phyloP scores from a whole-genome alignment of 345 rosid species.

The Cardamine chenopodiifolia region DNA sequence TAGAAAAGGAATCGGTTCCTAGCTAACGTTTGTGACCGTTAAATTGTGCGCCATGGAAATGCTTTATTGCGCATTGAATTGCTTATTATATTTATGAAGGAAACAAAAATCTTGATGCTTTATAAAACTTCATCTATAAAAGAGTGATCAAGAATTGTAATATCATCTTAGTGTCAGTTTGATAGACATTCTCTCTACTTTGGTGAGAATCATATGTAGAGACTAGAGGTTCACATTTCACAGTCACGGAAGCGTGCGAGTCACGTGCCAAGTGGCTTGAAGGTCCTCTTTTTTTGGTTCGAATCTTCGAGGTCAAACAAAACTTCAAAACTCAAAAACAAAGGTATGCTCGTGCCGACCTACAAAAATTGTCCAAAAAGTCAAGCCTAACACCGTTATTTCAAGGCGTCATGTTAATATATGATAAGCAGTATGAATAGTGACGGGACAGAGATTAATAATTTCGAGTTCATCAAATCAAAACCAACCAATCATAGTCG shows the following conservation, averaged over 20 bases:
- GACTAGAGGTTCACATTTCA: conserved; percentile 8
- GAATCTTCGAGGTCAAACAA: conserved; percentile 21
- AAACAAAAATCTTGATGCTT: not conserved
- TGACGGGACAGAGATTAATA: conserved; percentile 26
- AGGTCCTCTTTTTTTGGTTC: not conserved
- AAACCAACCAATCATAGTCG: conserved; percentile 31
- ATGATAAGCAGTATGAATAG: conserved; percentile 9
- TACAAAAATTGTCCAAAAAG: conserved; percentile 12
- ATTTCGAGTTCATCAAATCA: conserved; percentile 29
- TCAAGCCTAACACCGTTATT: conserved; percentile 29
- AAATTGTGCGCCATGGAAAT: not conserved
- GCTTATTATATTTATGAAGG: not conserved
- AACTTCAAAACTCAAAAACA: conserved; percentile 15
- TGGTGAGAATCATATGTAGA: not conserved
- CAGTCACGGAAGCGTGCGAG: conserved; percentile 20
- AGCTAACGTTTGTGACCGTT: not conserved
- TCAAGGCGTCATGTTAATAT: conserved; percentile 32
- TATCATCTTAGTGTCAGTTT: no score
- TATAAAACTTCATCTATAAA: not conserved
- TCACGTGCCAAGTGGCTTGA: conserved; percentile 34
- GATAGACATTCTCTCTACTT: not conserved
- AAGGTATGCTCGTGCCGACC: conserved; percentile 38
- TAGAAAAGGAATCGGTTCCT: not conserved
- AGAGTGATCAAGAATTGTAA: not conserved
- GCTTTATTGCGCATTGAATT: not conserved